A percentile compares a stretch with the other conserved stretches of the same genome.
Evolutionary conservation across 306 rosid genomes (phyloP).

Genomic region (Phaseolus lunatus): DNA sequence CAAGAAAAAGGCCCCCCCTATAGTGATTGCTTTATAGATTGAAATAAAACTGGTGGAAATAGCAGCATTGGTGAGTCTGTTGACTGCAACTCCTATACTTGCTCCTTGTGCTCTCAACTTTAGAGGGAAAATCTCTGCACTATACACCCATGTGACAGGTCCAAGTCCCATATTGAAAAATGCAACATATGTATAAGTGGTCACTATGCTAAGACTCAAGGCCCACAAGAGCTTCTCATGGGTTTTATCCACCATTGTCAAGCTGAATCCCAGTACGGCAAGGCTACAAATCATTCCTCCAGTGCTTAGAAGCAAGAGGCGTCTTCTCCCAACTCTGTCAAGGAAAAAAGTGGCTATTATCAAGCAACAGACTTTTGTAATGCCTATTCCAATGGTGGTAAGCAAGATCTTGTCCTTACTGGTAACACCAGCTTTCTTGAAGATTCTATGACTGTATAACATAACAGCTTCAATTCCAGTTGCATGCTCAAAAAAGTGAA

Average conservation of each 20-base stretch:
- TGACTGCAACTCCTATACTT: conserved; percentile 73
- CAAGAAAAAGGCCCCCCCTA: conserved; percentile 74
- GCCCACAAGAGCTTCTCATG: conserved; percentile 56
- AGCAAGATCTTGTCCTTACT: conserved; percentile 62
- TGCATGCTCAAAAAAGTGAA: conserved; percentile 78
- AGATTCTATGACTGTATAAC: conserved; percentile 73
- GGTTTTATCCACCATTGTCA: conserved; percentile 59
- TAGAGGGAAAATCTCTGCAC: conserved; percentile 74
- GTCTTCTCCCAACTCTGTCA: conserved; percentile 65
- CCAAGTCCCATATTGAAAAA: conserved; percentile 71
- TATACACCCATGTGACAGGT: conserved; percentile 78
- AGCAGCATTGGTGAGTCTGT: conserved; percentile 61
- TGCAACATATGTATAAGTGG: conserved; percentile 55
- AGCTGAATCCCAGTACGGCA: conserved; percentile 50
- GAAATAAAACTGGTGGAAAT: conserved; percentile 68
- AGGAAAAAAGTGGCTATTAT: conserved; percentile 54
- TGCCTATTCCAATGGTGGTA: conserved; percentile 69
- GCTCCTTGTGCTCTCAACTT: conserved; percentile 72
- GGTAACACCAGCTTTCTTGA: conserved; percentile 65
- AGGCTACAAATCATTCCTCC: conserved; percentile 59
- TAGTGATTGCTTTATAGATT: conserved; percentile 65
- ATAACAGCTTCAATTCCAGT: conserved; percentile 78
- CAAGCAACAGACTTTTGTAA: conserved; percentile 56
- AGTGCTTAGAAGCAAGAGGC: conserved; percentile 56
- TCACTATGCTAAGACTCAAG: conserved; percentile 50